Conservation (phyloP, 805 yeast genomes). For the Cyberlindnera euphorbiae region DNA sequence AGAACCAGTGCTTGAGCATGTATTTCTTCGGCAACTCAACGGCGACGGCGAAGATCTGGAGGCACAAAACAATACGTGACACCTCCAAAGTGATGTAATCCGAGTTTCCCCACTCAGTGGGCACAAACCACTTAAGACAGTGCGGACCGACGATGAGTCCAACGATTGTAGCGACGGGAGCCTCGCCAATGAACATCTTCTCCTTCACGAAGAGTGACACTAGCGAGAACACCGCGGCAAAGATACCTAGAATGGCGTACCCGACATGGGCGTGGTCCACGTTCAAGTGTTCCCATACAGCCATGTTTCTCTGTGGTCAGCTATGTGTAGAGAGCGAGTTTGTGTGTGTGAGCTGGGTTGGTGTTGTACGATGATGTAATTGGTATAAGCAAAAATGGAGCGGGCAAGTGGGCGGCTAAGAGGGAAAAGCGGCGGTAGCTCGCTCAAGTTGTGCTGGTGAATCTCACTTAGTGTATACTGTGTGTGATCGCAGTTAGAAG, state of each 20-base stretch:
- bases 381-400: no score
- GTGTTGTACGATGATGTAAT: no score
- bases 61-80: slow-evolving; percentile 74
- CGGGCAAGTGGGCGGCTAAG: not conserved
- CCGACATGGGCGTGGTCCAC: slow-evolving; percentile 61
- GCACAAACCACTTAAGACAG: slow-evolving; percentile 77
- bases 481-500: no score
- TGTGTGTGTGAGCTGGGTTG: not conserved
- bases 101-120: slow-evolving; percentile 78
- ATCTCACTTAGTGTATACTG: no score
- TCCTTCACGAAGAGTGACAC: slow-evolving; percentile 81
- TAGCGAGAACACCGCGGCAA: slow-evolving; percentile 74
- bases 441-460: no score
- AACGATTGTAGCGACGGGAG: slow-evolving; percentile 79
- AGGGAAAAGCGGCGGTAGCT: no score
- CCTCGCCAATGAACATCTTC: slow-evolving; percentile 82
- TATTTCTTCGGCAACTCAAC: slow-evolving; percentile 89
- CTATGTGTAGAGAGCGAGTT: not conserved
- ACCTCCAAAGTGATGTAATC: slow-evolving; percentile 81
- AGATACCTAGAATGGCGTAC: slow-evolving; percentile 82
- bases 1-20: slow-evolving; percentile 78
- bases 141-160: slow-evolving; percentile 88
- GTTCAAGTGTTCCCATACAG: slow-evolving; percentile 16
- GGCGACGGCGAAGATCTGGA: slow-evolving; percentile 91
- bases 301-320: not conserved